These are phyloP conservation scores for Hypomyces perniciosus DNA, from an alignment of 2,329 filamentous ascomycete species.

Conservation along the genomic window DNA sequence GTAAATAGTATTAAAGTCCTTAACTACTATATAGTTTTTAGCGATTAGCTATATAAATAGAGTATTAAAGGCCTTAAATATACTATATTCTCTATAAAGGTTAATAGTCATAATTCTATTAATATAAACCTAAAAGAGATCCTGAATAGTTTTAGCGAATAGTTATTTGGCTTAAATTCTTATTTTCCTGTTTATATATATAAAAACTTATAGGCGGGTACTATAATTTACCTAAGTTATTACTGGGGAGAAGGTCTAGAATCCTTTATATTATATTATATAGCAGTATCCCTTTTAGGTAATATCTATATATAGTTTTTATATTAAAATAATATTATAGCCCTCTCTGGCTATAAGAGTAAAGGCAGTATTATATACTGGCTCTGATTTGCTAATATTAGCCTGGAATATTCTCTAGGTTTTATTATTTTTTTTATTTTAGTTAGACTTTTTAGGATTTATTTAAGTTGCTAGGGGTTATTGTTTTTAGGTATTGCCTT, in stretches of 20 bases:
- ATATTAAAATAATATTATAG: neutral
- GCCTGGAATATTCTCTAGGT: too few species aligned
- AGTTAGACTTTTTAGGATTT: too few species aligned
- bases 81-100: neutral
- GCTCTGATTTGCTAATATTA: neutral
- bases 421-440: too few species aligned
- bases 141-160: neutral
- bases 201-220: neutral
- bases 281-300: neutral
- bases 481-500: too few species aligned
- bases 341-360: neutral
- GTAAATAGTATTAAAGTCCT: neutral
- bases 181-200: neutral
- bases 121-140: neutral
- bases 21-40: neutral
- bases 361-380: neutral
- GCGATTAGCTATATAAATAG: neutral
- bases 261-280: neutral
- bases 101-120: neutral
- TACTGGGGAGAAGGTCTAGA: neutral
- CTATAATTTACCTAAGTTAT: neutral
- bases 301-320: neutral
- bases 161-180: neutral
- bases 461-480: too few species aligned
- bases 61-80: neutral